These are phyloP conservation scores for Monosporascus sp. DNA, from an alignment of 2,329 filamentous ascomycete species.

Conservation along the genomic window DNA sequence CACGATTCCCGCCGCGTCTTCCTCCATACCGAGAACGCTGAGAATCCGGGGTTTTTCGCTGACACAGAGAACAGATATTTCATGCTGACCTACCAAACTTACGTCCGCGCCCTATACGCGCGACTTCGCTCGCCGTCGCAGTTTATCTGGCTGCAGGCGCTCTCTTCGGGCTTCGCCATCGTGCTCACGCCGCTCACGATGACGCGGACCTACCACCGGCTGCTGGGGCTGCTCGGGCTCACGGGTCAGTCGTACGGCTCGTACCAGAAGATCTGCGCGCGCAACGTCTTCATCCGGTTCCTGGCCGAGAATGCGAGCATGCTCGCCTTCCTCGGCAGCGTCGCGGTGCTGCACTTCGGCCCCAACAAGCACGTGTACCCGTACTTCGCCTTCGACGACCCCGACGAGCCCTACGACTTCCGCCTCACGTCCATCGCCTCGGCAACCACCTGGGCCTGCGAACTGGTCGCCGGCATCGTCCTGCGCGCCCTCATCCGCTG, in stretches of 20 bases:
- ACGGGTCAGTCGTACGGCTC: slow-evolving; percentile 56
- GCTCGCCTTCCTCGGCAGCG: slow-evolving; percentile 62
- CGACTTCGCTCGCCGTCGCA: slow-evolving; percentile 60
- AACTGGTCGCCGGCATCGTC: slow-evolving; percentile 56
- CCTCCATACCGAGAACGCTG: slow-evolving; percentile 3
- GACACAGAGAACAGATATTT: slow-evolving; percentile 47
- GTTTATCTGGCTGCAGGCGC: slow-evolving; percentile 60
- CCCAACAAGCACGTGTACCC: slow-evolving; percentile 65
- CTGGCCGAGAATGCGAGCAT: slow-evolving; percentile 64
- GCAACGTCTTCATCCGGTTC: slow-evolving; percentile 64
- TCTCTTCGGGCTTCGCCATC: slow-evolving; percentile 60
- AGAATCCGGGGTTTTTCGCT: slow-evolving; percentile 7
- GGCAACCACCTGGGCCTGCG: slow-evolving; percentile 61
- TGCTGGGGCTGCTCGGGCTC: slow-evolving; percentile 48
- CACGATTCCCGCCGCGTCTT: not conserved
- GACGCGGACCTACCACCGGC: slow-evolving; percentile 53
- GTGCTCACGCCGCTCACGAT: slow-evolving; percentile 61
- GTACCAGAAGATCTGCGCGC: slow-evolving; percentile 62
- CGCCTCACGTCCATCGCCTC: slow-evolving; percentile 59
- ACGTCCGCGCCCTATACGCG: slow-evolving; percentile 64
- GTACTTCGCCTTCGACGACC: slow-evolving; percentile 61
- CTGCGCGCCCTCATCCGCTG: slow-evolving; percentile 54
- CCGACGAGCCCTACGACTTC: slow-evolving; percentile 53
- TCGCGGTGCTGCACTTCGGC: slow-evolving; percentile 62
- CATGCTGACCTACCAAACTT: slow-evolving; percentile 66